These are phyloP conservation scores for Apophysomyces variabilis DNA, from an alignment of 371 early-diverging fungal genomes.

Conservation along the genomic window DNA sequence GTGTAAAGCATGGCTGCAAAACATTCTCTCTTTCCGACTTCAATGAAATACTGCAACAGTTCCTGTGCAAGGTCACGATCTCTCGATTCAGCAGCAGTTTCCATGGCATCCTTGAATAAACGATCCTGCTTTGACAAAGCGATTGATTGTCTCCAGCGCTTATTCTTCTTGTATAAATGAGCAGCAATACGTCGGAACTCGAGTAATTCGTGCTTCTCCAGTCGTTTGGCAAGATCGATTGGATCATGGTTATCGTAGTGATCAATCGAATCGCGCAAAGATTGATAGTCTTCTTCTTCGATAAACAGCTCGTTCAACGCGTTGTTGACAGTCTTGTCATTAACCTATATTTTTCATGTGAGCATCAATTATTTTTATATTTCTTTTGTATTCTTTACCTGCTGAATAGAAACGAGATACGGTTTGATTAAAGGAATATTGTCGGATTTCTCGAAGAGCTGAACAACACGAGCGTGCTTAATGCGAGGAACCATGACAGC, in stretches of 20 bases:
- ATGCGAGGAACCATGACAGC: constrained; percentile 86
- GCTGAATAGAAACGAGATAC: constrained; percentile 91
- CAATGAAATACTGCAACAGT: constrained; percentile 92
- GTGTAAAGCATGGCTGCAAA: constrained; percentile 91
- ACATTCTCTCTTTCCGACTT: constrained; percentile 86
- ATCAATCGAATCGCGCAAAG: constrained; percentile 91
- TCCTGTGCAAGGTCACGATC: constrained; percentile 91
- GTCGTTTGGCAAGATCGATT: constrained; percentile 84
- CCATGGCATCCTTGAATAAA: constrained; percentile 97
- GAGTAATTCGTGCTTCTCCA: constrained; percentile 94
- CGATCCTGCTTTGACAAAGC: constrained; percentile 94
- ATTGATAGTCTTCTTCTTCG: constrained; percentile 95
- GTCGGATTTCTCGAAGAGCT: constrained; percentile 94
- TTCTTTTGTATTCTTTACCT: constrained; percentile 37
- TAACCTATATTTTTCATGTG: constrained; percentile 42
- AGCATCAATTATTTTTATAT: background rate
- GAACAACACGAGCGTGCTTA: constrained; percentile 95
- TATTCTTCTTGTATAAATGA: constrained; percentile 91
- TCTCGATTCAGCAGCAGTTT: constrained; percentile 90
- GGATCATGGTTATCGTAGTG: constrained; percentile 92
- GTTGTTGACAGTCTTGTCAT: constrained; percentile 91
- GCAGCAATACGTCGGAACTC: constrained; percentile 98
- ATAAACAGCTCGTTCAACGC: constrained; percentile 95
- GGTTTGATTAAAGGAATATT: constrained; percentile 95
- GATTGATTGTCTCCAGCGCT: constrained; percentile 95